phyloP scores from a whole-genome alignment of 2,329 filamentous ascomycete species.

The Colletotrichum orbiculare region DNA sequence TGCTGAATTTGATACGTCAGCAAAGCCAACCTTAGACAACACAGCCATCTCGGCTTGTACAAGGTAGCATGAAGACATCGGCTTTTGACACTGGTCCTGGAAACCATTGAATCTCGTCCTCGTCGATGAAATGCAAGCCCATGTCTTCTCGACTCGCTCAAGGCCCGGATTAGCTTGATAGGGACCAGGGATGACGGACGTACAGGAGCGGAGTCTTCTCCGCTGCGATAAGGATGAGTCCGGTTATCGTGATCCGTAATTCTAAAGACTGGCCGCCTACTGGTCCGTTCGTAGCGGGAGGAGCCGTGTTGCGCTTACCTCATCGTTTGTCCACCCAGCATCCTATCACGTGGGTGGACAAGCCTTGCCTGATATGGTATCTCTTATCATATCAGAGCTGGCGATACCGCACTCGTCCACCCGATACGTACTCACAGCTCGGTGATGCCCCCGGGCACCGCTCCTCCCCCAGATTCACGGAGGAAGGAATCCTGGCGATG shows the following conservation, averaged over 20 bases:
- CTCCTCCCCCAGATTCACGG: slow-evolving; percentile 11
- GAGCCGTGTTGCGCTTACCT: slow-evolving; percentile 6
- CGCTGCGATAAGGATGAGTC: slow-evolving; percentile 14
- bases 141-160: background rate
- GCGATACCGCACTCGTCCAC: background rate
- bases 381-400: slow-evolving; percentile 9
- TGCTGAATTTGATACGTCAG: too few relatives aligned
- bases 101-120: too few relatives aligned
- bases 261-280: slow-evolving; percentile 2
- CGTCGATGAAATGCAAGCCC: too few relatives aligned
- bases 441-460: slow-evolving; percentile 1
- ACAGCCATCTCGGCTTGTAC: too few relatives aligned
- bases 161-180: background rate
- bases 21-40: too few relatives aligned
- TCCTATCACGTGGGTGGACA: slow-evolving; percentile 26
- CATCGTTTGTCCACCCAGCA: slow-evolving; percentile 8
- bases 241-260: slow-evolving; percentile 9
- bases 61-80: too few relatives aligned
- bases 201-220: slow-evolving; percentile 16
- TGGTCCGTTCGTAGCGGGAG: background rate
- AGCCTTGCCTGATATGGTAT: slow-evolving; percentile 7
- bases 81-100: too few relatives aligned
- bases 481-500: slow-evolving; percentile 8
- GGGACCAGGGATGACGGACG: background rate
- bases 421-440: slow-evolving; percentile 12